A percentile compares a stretch with the other conserved stretches of the same genome.
These are phyloP conservation scores for Linnemannia elongata DNA, from an alignment of 192 early-diverging fungal genomes.

Conservation along the genomic window DNA sequence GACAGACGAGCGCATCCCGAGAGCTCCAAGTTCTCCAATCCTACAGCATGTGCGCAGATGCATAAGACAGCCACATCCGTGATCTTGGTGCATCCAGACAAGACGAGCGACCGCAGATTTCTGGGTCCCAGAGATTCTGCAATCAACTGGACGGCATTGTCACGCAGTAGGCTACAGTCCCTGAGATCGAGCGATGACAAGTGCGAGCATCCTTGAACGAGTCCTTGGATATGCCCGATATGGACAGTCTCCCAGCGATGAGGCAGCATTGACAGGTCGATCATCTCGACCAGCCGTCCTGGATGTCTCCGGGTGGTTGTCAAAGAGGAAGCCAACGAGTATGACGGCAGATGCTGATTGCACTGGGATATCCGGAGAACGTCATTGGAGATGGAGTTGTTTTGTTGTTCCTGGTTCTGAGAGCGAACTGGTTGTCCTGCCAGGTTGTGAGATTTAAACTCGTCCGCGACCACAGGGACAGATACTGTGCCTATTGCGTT, in stretches of 20 bases:
- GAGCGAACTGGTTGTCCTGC: background rate
- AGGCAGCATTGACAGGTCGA: constrained; percentile 50
- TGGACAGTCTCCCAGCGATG: constrained; percentile 48
- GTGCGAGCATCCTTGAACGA: constrained; percentile 28
- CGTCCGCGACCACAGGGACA: background rate
- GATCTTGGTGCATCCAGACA: constrained; percentile 41
- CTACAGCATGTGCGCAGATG: constrained; percentile 19
- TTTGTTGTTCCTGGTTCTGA: background rate
- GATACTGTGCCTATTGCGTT: background rate
- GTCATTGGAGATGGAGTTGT: background rate
- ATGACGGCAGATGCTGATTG: background rate
- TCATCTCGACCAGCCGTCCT: constrained; percentile 21
- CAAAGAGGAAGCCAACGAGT: background rate
- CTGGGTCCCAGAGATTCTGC: constrained; percentile 31
- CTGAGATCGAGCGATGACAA: constrained; percentile 27
- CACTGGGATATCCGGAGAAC: background rate
- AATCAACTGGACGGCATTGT: constrained; percentile 40
- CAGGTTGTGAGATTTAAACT: background rate
- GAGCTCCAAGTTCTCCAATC: constrained; percentile 41
- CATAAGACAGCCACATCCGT: constrained; percentile 31
- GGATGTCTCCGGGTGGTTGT: background rate
- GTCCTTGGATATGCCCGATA: constrained; percentile 5
- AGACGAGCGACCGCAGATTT: constrained; percentile 26
- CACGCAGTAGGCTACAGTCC: constrained; percentile 24
- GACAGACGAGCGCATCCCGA: constrained; percentile 36